Evolutionary conservation across 768 basidiomycete genomes (phyloP).

Genomic region (Cyathus striatus): DNA sequence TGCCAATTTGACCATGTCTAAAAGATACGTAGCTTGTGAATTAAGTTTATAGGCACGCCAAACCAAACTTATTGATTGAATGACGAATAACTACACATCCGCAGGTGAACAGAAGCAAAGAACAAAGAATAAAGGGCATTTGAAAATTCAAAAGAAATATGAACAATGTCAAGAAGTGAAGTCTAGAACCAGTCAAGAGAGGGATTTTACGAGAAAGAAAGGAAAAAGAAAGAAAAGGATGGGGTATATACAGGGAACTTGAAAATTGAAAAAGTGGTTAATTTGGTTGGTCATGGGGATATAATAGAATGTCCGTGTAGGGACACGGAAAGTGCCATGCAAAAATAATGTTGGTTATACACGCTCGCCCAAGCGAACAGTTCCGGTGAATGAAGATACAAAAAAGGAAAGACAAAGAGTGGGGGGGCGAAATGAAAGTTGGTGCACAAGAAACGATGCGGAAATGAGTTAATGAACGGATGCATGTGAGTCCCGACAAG

Average conservation of each 20-base stretch:
- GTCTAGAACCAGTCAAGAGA: conserved; percentile 6
- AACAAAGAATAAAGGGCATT: no score
- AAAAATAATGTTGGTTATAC: no score
- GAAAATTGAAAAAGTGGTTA: conserved; percentile 3
- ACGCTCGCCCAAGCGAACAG: conserved; percentile 35
- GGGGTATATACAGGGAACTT: background rate
- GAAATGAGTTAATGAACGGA: background rate
- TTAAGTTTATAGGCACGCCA: no score
- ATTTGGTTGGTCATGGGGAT: background rate
- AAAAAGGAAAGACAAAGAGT: conserved; percentile 4
- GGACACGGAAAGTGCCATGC: background rate
- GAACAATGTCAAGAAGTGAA: conserved; percentile 3
- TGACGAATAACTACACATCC: no score
- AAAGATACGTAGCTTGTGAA: no score
- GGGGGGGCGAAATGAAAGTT: conserved; percentile 3
- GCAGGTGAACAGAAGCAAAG: no score
- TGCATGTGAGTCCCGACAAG: background rate
- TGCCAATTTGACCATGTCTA: no score
- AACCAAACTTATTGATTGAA: no score
- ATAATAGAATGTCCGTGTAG: background rate
- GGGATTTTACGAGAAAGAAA: conserved; percentile 6
- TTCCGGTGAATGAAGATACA: conserved; percentile 12
- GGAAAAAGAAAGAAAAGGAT: conserved; percentile 4
- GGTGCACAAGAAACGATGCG: background rate
- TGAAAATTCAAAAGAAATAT: no score